These are phyloP conservation scores for Saussurea involucrata DNA, from an alignment of 129 eudicot genomes.

Conservation along the genomic window DNA sequence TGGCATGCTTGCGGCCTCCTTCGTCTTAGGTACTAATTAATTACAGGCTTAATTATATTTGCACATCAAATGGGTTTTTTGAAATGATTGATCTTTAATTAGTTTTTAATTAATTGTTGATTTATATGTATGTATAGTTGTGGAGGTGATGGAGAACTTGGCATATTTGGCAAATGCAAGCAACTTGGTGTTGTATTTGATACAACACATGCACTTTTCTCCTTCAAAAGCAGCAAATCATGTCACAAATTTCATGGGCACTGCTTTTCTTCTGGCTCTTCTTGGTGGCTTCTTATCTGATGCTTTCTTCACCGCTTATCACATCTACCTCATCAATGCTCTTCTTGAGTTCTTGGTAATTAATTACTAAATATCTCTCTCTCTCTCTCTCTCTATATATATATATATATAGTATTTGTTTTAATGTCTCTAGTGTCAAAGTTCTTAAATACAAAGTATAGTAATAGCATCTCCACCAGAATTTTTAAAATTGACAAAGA, in stretches of 20 bases:
- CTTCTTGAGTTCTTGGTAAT: constrained; percentile 63
- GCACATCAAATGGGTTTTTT: too few species aligned
- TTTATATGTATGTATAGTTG: constrained; percentile 29
- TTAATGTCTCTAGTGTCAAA: not conserved
- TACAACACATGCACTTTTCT: constrained; percentile 67
- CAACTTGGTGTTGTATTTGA: constrained; percentile 76
- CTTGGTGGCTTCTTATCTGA: constrained; percentile 93
- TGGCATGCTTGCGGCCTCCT: constrained; percentile 84
- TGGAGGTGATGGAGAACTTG: constrained; percentile 88
- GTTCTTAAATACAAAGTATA: not conserved
- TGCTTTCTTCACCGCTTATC: constrained; percentile 69
- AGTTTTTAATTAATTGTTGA: not conserved
- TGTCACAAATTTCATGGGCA: constrained; percentile 93
- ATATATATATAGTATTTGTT: not conserved
- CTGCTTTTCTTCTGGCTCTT: constrained; percentile 87
- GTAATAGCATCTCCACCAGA: not conserved
- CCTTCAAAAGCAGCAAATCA: constrained; percentile 69
- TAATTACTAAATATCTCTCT: not conserved
- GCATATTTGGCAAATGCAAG: constrained; percentile 89
- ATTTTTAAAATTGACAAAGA: not conserved
- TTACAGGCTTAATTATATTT: not conserved
- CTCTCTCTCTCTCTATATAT: constrained; percentile 1
- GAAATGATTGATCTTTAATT: too few species aligned
- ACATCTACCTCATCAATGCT: constrained; percentile 65
- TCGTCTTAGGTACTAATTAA: constrained; percentile 60